Percentiles rank a stretch among this genome's conserved stretches.
phyloP scores from a whole-genome alignment of 2,329 filamentous ascomycete species.

The Exophiala sideris region DNA sequence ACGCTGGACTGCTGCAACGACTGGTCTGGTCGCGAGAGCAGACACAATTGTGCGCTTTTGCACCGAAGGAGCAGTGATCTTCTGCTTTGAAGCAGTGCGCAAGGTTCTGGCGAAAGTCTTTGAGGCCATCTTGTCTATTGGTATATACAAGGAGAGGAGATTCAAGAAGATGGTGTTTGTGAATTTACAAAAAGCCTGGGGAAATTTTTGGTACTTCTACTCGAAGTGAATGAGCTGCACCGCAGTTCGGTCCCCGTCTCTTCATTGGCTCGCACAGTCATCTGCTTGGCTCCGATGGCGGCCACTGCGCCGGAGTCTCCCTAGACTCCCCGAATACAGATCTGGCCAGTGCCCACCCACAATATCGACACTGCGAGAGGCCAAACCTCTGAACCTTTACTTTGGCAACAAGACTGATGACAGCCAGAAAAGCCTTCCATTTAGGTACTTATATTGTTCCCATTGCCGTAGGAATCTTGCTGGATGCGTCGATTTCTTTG shows the following conservation, averaged over 20 bases:
- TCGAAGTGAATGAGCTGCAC: background rate
- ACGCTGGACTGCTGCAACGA: constrained; percentile 46
- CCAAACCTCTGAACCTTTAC: background rate
- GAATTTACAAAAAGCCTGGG: constrained; percentile 12
- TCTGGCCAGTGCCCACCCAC: background rate
- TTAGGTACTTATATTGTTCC: too few relatives aligned
- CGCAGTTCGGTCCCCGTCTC: background rate
- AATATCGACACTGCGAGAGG: background rate
- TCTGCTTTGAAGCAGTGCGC: constrained; percentile 53
- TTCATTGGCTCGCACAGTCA: background rate
- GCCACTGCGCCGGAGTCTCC: background rate
- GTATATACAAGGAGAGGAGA: constrained; percentile 3
- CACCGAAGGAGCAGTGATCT: constrained; percentile 49
- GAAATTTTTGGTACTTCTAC: constrained; percentile 16
- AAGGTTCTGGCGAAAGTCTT: constrained; percentile 55
- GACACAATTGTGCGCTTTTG: constrained; percentile 59
- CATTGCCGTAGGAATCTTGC: background rate
- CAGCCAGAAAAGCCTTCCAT: too few relatives aligned
- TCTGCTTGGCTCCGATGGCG: constrained; percentile 4
- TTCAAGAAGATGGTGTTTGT: background rate
- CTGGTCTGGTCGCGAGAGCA: constrained; percentile 51
- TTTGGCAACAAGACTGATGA: too few relatives aligned
- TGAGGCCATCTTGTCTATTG: constrained; percentile 42
- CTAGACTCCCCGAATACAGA: constrained; percentile 11
- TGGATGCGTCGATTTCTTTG: background rate